These are phyloP conservation scores for Mycosarcoma mackinlayi DNA, from an alignment of 1,284 basidiomycete species.

Conservation along the genomic window DNA sequence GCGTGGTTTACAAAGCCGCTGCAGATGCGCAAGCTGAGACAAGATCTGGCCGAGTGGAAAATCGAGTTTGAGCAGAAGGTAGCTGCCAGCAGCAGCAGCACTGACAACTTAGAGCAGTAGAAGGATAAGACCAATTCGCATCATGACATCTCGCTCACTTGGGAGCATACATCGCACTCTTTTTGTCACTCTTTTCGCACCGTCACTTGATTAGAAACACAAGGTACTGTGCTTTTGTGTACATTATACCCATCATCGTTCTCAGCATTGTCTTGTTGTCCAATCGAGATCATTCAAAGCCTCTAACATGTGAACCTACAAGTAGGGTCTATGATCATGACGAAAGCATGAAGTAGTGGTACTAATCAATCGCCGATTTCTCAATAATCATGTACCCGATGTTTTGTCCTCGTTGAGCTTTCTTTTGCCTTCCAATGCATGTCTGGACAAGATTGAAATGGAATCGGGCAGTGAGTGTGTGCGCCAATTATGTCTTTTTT, in stretches of 20 bases:
- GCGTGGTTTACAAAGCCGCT: constrained; percentile 51
- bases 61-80: constrained; percentile 27
- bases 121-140: neutral
- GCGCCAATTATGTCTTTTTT: too few relatives aligned
- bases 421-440: too few relatives aligned
- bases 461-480: too few relatives aligned
- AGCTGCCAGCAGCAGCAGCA: neutral
- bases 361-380: too few relatives aligned
- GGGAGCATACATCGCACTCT: constrained; percentile 4
- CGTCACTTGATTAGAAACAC: neutral
- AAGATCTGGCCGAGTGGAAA: constrained; percentile 38
- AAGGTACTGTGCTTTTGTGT: neutral
- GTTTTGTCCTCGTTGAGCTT: too few relatives aligned
- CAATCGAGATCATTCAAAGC: too few relatives aligned
- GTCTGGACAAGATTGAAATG: too few relatives aligned
- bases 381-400: too few relatives aligned
- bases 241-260: neutral
- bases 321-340: too few relatives aligned
- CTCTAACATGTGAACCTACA: too few relatives aligned
- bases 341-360: too few relatives aligned
- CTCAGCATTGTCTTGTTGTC: too few relatives aligned
- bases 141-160: constrained; percentile 5
- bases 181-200: constrained; percentile 1
- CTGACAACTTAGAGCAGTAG: neutral
- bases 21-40: constrained; percentile 34